Conservation (phyloP, 1,139 yeast genomes). For the Diutina sp. region DNA sequence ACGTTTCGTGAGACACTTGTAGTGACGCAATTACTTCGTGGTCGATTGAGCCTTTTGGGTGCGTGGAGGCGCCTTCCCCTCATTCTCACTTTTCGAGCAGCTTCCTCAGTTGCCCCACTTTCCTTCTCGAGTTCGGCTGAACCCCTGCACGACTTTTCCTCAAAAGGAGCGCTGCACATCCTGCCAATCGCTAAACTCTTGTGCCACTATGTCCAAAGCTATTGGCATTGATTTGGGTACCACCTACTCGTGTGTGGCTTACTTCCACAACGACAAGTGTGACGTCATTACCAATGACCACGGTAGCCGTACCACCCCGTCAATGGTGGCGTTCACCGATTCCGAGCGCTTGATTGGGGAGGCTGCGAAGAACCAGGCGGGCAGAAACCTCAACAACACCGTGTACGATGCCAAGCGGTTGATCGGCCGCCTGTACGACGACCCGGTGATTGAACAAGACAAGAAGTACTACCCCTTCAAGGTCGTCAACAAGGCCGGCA, state of each 20-base stretch:
- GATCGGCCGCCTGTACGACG: conserved; percentile 52
- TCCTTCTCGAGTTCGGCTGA: too few relatives aligned
- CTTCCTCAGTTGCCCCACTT: too few relatives aligned
- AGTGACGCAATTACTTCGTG: too few relatives aligned
- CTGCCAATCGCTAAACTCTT: too few relatives aligned
- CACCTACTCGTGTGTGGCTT: conserved; percentile 15
- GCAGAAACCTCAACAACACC: conserved; percentile 46
- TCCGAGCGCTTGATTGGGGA: conserved; percentile 35
- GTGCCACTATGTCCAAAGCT: conserved; percentile 9
- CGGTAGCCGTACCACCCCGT: conserved; percentile 8
- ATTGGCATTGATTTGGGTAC: conserved; percentile 82
- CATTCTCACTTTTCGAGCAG: too few relatives aligned
- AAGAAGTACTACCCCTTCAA: conserved; percentile 54
- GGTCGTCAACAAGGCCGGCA: conserved; percentile 35
- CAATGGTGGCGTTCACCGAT: conserved; percentile 57
- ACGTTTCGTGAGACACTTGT: too few relatives aligned
- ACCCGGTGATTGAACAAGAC: conserved; percentile 43
- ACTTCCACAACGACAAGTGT: conserved; percentile 51
- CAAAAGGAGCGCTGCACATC: too few relatives aligned
- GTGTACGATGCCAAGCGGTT: conserved; percentile 16
- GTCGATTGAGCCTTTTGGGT: too few relatives aligned
- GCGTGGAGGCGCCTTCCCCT: too few relatives aligned
- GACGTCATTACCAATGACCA: conserved; percentile 28
- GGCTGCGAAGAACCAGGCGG: conserved; percentile 1
- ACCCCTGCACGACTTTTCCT: too few relatives aligned